Percentiles rank a stretch among this genome's conserved stretches.
phyloP scores from a whole-genome alignment of 2,329 filamentous ascomycete genomes.

The Emergomyces orientalis region DNA sequence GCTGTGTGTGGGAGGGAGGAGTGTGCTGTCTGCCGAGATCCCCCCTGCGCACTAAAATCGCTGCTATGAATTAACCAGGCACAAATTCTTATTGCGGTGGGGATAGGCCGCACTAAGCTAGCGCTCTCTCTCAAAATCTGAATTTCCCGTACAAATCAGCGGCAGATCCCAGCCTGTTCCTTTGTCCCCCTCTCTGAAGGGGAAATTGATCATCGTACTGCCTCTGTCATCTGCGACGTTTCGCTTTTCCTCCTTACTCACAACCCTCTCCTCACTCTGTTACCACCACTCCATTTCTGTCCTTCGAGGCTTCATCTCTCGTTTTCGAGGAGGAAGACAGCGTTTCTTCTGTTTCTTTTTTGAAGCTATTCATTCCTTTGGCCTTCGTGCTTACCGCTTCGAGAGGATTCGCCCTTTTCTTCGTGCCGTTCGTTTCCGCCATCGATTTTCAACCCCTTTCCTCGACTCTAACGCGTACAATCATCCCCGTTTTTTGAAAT shows the following conservation, averaged over 20 bases:
- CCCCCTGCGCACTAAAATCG: no score
- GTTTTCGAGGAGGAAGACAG: background rate
- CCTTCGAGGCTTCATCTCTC: background rate
- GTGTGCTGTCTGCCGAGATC: no score
- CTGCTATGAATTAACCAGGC: background rate
- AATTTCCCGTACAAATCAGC: background rate
- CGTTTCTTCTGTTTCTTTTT: background rate
- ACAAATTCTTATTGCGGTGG: no score
- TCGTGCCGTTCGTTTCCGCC: background rate
- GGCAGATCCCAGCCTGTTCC: background rate
- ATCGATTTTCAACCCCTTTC: background rate
- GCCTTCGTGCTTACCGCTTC: constrained; percentile 6
- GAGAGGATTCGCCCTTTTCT: background rate
- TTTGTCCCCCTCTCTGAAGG: background rate
- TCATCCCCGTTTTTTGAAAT: background rate
- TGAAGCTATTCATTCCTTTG: constrained; percentile 5
- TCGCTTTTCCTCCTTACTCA: background rate
- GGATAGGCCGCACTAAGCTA: background rate
- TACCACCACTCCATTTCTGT: background rate
- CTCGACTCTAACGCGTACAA: background rate
- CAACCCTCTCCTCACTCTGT: background rate
- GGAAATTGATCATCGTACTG: background rate
- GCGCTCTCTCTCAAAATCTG: background rate
- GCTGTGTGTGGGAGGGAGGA: background rate
- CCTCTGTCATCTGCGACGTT: no score